Conservation (phyloP, 208 protist species). For the Leishmania martiniquensis region DNA sequence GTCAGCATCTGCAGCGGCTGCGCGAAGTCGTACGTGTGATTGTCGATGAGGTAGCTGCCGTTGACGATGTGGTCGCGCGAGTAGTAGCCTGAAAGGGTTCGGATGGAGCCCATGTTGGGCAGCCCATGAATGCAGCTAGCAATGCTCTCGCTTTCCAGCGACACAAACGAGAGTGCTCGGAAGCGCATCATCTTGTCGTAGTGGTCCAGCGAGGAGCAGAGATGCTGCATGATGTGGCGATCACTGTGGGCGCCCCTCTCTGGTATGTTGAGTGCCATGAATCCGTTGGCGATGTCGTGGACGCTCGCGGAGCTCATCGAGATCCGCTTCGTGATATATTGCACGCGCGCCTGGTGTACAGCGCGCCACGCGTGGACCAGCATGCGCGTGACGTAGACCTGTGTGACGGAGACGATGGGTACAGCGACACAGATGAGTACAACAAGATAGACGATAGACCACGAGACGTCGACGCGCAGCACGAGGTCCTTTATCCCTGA, state of each 20-base stretch:
- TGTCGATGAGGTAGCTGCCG: conserved; percentile 12
- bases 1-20: conserved; percentile 6
- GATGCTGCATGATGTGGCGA: neutral
- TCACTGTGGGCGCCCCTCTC: neutral
- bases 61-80: conserved; percentile 10
- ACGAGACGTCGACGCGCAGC: conserved; percentile 21
- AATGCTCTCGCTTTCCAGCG: neutral
- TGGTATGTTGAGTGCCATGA: conserved; percentile 13
- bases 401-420: conserved; percentile 12
- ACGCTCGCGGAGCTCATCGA: neutral
- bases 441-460: conserved; percentile 3
- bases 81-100: neutral
- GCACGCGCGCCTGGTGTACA: conserved; percentile 8
- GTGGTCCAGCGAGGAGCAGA: neutral
- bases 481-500: neutral
- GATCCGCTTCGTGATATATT: conserved; percentile 2
- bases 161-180: conserved; percentile 2
- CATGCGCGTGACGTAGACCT: neutral
- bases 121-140: neutral
- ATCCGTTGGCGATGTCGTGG: conserved; percentile 14
- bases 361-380: neutral
- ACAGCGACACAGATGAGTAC: conserved; percentile 4
- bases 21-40: conserved; percentile 6
- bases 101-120: neutral
- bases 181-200: neutral